Evolutionary conservation across 225 moss, liverwort and hornwort species (phyloP), one percentile per base, ranked within the genome.

Genomic region (Physcomitrellopsis africana): DNA sequence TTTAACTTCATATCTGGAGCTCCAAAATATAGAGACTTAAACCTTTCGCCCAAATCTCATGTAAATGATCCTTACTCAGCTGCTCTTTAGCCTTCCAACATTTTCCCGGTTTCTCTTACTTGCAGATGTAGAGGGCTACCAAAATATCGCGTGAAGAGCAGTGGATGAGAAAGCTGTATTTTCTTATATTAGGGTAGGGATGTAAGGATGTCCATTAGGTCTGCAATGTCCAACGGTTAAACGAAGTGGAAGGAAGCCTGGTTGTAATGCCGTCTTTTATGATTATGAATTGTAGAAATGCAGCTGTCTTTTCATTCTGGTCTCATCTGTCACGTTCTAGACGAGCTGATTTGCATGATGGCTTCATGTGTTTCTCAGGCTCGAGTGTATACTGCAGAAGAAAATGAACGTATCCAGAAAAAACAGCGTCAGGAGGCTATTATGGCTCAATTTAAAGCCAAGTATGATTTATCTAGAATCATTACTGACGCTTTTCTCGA

Each of bases 341-440:
- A 37, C 42, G 67, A 20, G 1, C 67, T 62, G 15, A 72, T 4
- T 61, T 61, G 53, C 70, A n/a, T 15, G 32, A 64, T 54, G 2
- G 26, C 23, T 42, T 45, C 43, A 52, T 72, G 26, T 44, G 15
- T 63, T 86, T 57, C 41, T 11, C 72, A 89, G 89, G 80, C 79
- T 79, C 76, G 81, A 68, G 70, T 83, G 46, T 47, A 69, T 37
- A 49, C 80, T n/a, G 54, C 67, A 51, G 89, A 93, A 51, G 88
- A 91, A 77, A 85, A 92, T 72, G 86, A 89, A 29, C 92, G 86
- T n/a, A 80, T 85, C 69, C 76, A 85, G 26, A 96, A 96, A 68
- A 96, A 94, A 75, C 91, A 96, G 67, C 86, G 96, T 37, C 96
- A 96, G 77, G 94, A 96, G 67, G 92, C 96, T 41, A 96, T 96